phyloP scores from a whole-genome alignment of 805 yeast genomes.

The Cyberlindnera mrakii region DNA sequence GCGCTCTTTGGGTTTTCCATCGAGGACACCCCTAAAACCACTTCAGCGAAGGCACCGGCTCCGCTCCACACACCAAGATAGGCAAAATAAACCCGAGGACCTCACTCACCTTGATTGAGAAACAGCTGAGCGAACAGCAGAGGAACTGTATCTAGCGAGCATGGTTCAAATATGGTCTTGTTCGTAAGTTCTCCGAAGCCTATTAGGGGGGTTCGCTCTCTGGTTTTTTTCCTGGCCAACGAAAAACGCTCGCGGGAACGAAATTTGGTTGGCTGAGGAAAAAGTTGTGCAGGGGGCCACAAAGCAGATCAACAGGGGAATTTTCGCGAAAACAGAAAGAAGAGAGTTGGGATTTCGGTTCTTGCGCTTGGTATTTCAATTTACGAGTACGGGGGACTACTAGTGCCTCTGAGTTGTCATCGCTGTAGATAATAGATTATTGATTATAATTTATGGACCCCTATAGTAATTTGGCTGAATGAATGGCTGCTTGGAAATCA shows the following conservation, averaged over 20 bases:
- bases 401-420: background rate
- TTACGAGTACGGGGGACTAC: background rate
- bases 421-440: background rate
- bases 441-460: background rate
- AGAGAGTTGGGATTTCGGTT: background rate
- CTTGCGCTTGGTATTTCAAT: background rate
- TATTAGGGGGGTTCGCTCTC: background rate
- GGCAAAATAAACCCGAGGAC: background rate
- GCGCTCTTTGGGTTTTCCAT: background rate
- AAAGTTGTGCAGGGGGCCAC: conserved; percentile 6
- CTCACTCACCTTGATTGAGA: conserved; percentile 11
- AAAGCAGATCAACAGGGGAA: background rate
- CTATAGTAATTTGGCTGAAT: conserved; percentile 69
- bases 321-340: too few relatives aligned
- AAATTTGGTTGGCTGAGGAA: conserved; percentile 19
- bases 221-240: conserved; percentile 1
- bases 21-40: background rate
- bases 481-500: conserved; percentile 79
- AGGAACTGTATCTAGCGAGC: conserved; percentile 24
- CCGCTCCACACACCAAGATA: background rate
- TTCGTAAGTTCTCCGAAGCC: background rate
- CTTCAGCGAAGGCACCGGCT: background rate
- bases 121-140: conserved; percentile 27
- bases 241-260: conserved; percentile 8
- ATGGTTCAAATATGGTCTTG: conserved; percentile 6